A percentile compares a stretch with the other conserved stretches of the same genome.
phyloP scores from a whole-genome alignment of 2,329 filamentous ascomycete genomes.

The Epichloe uncinata region DNA sequence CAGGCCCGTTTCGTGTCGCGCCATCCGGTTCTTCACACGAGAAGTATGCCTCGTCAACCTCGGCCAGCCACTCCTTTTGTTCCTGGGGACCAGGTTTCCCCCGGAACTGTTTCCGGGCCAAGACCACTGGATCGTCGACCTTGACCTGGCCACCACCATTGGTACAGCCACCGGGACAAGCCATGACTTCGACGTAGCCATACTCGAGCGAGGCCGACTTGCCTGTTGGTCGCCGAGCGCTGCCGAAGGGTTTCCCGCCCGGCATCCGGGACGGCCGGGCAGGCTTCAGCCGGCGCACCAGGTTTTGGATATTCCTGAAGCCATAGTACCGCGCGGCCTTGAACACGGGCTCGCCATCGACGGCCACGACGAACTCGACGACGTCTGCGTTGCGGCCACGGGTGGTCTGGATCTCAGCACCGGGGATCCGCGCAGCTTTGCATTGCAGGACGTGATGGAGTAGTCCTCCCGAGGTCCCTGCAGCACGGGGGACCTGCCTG shows the following conservation, averaged over 20 bases:
- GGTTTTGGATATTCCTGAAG: slow-evolving; percentile 95
- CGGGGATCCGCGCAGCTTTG: slow-evolving; percentile 56
- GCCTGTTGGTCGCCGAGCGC: slow-evolving; percentile 37
- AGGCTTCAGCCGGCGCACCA: slow-evolving; percentile 84
- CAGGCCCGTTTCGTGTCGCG: slow-evolving; percentile 8
- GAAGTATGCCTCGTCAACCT: slow-evolving; percentile 83
- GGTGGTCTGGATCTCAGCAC: slow-evolving; percentile 55
- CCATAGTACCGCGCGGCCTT: slow-evolving; percentile 88
- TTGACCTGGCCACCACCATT: slow-evolving; percentile 96
- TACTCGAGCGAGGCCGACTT: slow-evolving; percentile 49
- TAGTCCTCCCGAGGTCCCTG: slow-evolving; percentile 80
- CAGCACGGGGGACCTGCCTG: slow-evolving; percentile 33
- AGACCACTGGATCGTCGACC: slow-evolving; percentile 58
- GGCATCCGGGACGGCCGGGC: slow-evolving; percentile 65
- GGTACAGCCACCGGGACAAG: slow-evolving; percentile 95
- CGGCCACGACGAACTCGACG: slow-evolving; percentile 64
- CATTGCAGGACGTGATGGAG: slow-evolving; percentile 72
- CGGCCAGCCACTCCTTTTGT: slow-evolving; percentile 73
- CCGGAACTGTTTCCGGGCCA: slow-evolving; percentile 32
- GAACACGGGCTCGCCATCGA: slow-evolving; percentile 47
- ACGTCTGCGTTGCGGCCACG: slow-evolving; percentile 86
- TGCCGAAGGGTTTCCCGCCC: slow-evolving; percentile 51
- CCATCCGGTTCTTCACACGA: slow-evolving; percentile 49
- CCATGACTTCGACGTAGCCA: slow-evolving; percentile 97
- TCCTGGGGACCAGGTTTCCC: slow-evolving; percentile 57